phyloP scores from a whole-genome alignment of 345 rosid species.

The Rhodamnia argentea region DNA sequence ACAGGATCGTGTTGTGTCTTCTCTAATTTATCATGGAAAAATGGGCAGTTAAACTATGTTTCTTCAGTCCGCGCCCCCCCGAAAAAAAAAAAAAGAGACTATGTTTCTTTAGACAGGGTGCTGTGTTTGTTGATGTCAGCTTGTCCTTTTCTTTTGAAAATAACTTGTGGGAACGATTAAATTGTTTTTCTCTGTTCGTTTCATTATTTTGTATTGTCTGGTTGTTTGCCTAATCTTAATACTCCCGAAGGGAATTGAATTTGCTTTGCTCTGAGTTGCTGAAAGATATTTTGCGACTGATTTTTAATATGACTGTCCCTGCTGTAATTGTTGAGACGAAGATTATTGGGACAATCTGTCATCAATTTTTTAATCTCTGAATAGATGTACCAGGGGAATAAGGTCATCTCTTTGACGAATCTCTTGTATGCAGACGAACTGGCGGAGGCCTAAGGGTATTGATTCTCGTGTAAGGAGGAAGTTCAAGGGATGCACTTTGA shows the following conservation, averaged over 20 bases:
- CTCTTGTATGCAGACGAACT: slow-evolving; percentile 21
- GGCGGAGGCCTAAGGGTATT: slow-evolving; percentile 68
- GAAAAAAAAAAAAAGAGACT: background rate
- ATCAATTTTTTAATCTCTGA: background rate
- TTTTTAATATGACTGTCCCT: background rate
- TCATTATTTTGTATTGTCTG: background rate
- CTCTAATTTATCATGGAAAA: background rate
- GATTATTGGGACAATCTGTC: background rate
- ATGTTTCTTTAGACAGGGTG: background rate
- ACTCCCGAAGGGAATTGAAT: no score
- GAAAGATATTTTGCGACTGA: background rate
- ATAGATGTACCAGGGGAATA: background rate
- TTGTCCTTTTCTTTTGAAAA: background rate
- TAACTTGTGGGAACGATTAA: background rate
- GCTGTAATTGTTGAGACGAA: no score
- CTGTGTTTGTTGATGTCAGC: background rate
- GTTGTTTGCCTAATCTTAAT: background rate
- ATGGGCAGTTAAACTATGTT: background rate
- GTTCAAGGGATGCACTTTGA: slow-evolving; percentile 56
- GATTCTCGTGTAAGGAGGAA: slow-evolving; percentile 72
- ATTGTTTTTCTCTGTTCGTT: background rate
- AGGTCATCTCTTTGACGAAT: background rate
- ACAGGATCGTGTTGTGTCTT: background rate
- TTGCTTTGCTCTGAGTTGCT: background rate
- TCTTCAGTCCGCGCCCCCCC: no score